Evolutionary conservation across 2,329 filamentous ascomycete species (phyloP), one percentile per base, ranked within the genome.

Genomic region (Claviceps maximensis): DNA sequence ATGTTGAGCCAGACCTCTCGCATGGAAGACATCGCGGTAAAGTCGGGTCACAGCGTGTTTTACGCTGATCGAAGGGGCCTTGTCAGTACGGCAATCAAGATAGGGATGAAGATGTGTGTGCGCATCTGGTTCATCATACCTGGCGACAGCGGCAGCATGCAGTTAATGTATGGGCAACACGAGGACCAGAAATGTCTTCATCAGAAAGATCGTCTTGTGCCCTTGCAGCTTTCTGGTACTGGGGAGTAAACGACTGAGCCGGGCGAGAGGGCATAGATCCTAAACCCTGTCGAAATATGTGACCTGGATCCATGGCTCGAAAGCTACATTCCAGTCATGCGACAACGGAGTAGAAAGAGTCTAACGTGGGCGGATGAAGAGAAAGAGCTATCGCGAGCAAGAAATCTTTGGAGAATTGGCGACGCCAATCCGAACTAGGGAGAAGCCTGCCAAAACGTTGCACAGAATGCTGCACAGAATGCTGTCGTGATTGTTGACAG

Each of bases 21-120:
- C 93, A 98, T 23, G 91, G 90, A 19, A 88, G 79, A 69, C 93
- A 98, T 63, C 87, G 86, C 42, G 93, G 93, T 23, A 98, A 79
- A 15, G 87, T 87, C 4, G 93, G 87, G 70, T 97, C 93, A 74
- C 93, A 98, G 74, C 89, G 79, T 40, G 91, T 97, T 76, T 98
- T 98, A 63, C 91, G 84, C 90, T 95, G 36, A 23, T 19, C 64
- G 36, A 50, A 19, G 41, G 19, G 52, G 29, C 51, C 21, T 48
- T 52, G 52, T 47, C 57, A 52, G 36, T 21, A 33, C 12, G 36
- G 19, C 36, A n/a, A 15, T 23, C 8, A 19, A 33, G 33, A 12
- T 12, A n/a, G 10, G 36, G 17, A 50, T 47, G n/a, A 36, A 31
- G 27, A 33, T 17, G 21, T 15, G 13, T 38, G 41, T 17, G 41